Conservation (phyloP, 164 flowering plant species). For the Litsea cubeba region DNA sequence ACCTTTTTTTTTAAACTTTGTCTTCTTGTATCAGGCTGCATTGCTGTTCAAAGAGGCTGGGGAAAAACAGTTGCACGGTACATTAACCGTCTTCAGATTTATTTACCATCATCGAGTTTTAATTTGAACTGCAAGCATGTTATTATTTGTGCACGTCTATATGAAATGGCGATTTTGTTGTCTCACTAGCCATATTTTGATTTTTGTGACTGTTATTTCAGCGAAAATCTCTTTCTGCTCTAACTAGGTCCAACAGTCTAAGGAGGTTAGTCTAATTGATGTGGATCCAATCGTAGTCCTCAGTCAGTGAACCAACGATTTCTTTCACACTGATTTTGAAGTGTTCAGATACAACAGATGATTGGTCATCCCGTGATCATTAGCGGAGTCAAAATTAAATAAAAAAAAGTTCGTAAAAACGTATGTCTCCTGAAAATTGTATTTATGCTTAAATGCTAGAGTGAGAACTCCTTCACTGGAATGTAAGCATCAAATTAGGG, state of each 20-base stretch:
- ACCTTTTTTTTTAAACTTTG: not conserved
- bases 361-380: not conserved
- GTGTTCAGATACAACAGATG: not conserved
- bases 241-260: too few relatives aligned
- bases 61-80: not conserved
- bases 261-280: not conserved
- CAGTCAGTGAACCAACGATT: not conserved
- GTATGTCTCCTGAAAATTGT: too few relatives aligned
- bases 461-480: too few relatives aligned
- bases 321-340: not conserved
- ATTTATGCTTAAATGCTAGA: too few relatives aligned
- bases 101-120: not conserved
- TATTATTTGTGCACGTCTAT: not conserved
- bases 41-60: constrained; percentile 72
- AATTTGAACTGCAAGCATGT: not conserved
- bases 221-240: not conserved
- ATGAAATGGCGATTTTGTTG: not conserved
- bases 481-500: too few relatives aligned
- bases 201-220: not conserved
- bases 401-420: too few relatives aligned
- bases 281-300: not conserved
- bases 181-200: not conserved
- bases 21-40: constrained; percentile 61
- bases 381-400: too few relatives aligned
- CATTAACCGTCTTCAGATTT: not conserved